Conservation (phyloP, 2,329 filamentous ascomycete genomes). For the Ophiocordyceps camponoti-leonardi region DNA sequence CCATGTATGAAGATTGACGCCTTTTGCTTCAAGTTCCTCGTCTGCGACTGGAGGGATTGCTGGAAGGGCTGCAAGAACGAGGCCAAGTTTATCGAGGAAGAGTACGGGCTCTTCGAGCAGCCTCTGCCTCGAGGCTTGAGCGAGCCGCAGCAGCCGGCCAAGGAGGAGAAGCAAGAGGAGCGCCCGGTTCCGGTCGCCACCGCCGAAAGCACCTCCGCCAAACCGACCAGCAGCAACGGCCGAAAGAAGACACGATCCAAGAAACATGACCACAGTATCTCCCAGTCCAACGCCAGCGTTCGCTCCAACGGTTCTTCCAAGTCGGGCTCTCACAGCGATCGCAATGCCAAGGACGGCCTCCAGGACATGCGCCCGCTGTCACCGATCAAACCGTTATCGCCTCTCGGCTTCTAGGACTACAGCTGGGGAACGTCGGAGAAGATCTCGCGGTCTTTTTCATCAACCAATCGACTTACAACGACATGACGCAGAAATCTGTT, state of each 20-base stretch:
- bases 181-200: constrained; percentile 33
- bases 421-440: background rate
- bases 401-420: constrained; percentile 33
- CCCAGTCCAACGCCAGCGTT: constrained; percentile 24
- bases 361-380: constrained; percentile 38
- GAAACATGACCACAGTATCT: constrained; percentile 25
- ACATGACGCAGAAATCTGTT: background rate
- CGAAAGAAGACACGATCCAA: constrained; percentile 14
- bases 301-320: constrained; percentile 24
- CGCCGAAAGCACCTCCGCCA: constrained; percentile 47
- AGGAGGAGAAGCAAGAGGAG: constrained; percentile 4
- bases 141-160: constrained; percentile 14
- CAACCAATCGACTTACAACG: background rate
- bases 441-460: background rate
- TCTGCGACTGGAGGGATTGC: constrained; percentile 89
- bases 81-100: constrained; percentile 56
- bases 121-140: constrained; percentile 33
- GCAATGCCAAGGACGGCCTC: constrained; percentile 9
- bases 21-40: constrained; percentile 88
- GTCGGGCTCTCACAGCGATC: constrained; percentile 27
- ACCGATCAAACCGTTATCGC: constrained; percentile 49
- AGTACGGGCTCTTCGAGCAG: constrained; percentile 43
- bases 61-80: constrained; percentile 95
- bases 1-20: constrained; percentile 93
- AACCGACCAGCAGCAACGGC: constrained; percentile 16